Evolutionary conservation across 2,329 filamentous ascomycete species (phyloP), one percentile per base, ranked within the genome.

Genomic region (Periglandula ipomoeae): DNA sequence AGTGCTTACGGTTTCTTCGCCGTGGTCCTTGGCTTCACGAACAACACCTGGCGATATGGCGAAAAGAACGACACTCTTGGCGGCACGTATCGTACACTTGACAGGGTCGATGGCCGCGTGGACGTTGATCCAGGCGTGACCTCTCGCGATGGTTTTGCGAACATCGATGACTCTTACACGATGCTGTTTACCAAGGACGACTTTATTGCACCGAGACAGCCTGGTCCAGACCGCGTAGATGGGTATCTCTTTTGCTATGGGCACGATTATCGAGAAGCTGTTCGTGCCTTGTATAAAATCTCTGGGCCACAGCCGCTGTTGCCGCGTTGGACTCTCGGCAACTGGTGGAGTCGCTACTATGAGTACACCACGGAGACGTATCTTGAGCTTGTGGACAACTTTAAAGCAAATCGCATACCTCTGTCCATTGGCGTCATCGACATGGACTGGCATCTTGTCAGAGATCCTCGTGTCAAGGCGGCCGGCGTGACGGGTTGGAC

Each of bases 301-400:
- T 80, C 77, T 2, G 79, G 79, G 3, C 66, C 65, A 19, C 76
- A 80, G 53, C 78, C 79, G 3, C 50, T 72, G 9, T 59, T 82
- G 1, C 79, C 79, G 0, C 67, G 79, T 13, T 82, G 74, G 68
- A 70, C 75, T 0, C 63, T 84, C 34, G 79, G 80, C 0, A 84
- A 83, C 53, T 84, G 81, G 80, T 84, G 80, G 80, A 79, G 74
- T 42, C 68, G 81, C 7, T 84, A 82, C 59, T 74, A 83, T 56
- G 70, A 70, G 2, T 84, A 83, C 56, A 67, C 65, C 0, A 69
- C 71, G 24, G 65, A 73, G 2, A 75, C 79, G 53, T 84, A 83
- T 55, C 52, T 82, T 2, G 61, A 64, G 13, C 65, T 84, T 15
- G 76, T 84, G 68, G 75, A 80, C 48, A 67, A 69, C 44, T 83